These are phyloP conservation scores for Aphanomyces stellatus DNA, from an alignment of 352 stramenopile species.

Conservation along the genomic window DNA sequence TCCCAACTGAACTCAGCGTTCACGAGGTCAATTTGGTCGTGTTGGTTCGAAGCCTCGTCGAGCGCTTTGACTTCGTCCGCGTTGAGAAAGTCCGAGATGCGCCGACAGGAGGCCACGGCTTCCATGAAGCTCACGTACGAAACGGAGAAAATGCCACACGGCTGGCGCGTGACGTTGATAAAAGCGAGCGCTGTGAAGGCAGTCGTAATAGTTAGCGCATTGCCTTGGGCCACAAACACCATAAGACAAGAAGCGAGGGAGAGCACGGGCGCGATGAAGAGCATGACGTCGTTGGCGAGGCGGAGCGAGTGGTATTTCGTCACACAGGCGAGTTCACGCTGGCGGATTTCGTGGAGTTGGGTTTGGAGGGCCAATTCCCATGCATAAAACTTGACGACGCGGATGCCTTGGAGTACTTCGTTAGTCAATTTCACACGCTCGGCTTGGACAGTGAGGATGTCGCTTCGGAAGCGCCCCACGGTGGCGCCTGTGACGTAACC, in stretches of 20 bases:
- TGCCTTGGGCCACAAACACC: slow-evolving; percentile 40
- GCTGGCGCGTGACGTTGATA: slow-evolving; percentile 40
- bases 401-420: slow-evolving; percentile 64
- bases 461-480: slow-evolving; percentile 26
- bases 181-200: slow-evolving; percentile 43
- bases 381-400: slow-evolving; percentile 85
- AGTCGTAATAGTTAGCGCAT: slow-evolving; percentile 46
- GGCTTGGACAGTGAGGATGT: slow-evolving; percentile 33
- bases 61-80: slow-evolving; percentile 27
- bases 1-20: slow-evolving; percentile 29
- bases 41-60: slow-evolving; percentile 19
- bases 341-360: slow-evolving; percentile 31
- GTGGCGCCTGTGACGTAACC: slow-evolving; percentile 11
- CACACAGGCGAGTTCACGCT: slow-evolving; percentile 31
- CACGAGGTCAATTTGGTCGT: slow-evolving; percentile 25
- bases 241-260: slow-evolving; percentile 33
- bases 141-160: slow-evolving; percentile 45
- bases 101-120: slow-evolving; percentile 31
- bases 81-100: slow-evolving; percentile 35
- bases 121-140: slow-evolving; percentile 34
- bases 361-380: slow-evolving; percentile 48
- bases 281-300: slow-evolving; percentile 46
- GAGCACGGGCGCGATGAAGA: slow-evolving; percentile 40
- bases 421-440: slow-evolving; percentile 62
- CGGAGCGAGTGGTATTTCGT: slow-evolving; percentile 43